Evolutionary conservation across 306 rosid genomes (phyloP), one percentile per base, ranked within the genome.

Genomic region (Prunus persica): DNA sequence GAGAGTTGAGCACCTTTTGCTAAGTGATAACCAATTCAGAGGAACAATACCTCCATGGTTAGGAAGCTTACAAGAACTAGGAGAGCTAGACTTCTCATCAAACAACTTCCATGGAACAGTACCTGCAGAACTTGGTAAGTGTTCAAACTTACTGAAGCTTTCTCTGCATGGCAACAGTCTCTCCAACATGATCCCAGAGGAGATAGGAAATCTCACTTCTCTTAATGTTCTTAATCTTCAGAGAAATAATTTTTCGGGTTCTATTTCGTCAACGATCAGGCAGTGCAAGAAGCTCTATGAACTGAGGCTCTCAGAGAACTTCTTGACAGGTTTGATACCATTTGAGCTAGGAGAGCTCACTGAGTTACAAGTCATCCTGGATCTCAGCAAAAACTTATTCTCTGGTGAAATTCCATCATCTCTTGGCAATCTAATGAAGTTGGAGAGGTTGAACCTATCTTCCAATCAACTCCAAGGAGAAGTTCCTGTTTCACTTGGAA

Each of bases 51-150:
- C 90, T 61, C 66, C 77, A 55, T 89, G 97, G 97, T 73, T 92
- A 66, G 97, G 92, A 27, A 75, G 25, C 70, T 88, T 92, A 6
- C 83, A 84, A 67, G 84, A 81, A 80, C 90, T 95, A 41, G 99
- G 99, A 30, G 99, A 95, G 81, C 81, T 95, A 12, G 99, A 95
- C 60, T 81, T 95, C 67, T 95, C 99, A 57, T 90, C 78, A 78
- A 95, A 95, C 75, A 77, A 76, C 74, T 87, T 95, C 84, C 70
- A 32, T 76, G 97, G 97, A 19, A 82, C 22, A 58, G 71, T 95
- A 27, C 99, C 97, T 58, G 73, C 85, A 60, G 93, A 88, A 83
- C 77, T 90, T 16, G 97, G 97, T 32, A 88, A 81, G 79, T 90
- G 99, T 64, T 90, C 93, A 55, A 87, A 86, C 25, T 72, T 95